Conservation (phyloP, 495 filamentous ascomycete species). For the Trichodelitschia bisporula region DNA sequence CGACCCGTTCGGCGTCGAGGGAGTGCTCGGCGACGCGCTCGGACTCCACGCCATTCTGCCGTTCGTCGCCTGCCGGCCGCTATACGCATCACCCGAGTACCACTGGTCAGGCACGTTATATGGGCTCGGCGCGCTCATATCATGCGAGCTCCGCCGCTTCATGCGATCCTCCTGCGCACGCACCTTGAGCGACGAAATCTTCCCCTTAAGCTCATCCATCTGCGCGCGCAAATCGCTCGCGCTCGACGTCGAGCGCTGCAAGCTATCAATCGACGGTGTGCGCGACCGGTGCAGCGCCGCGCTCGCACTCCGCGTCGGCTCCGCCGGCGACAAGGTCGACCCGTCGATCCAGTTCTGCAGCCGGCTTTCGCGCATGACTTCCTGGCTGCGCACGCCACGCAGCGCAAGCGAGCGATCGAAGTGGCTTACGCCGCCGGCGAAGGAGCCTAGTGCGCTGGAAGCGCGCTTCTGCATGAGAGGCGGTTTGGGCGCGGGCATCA, state of each 20-base stretch:
- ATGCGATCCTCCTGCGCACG: conserved; percentile 63
- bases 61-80: neutral
- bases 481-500: conserved; percentile 2
- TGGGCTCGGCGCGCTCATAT: conserved; percentile 60
- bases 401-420: no score
- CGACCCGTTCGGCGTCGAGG: no score
- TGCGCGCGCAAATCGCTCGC: conserved; percentile 50
- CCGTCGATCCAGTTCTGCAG: no score
- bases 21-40: neutral
- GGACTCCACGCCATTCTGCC: neutral
- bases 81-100: conserved; percentile 22
- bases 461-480: conserved; percentile 5
- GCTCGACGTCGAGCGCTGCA: conserved; percentile 20
- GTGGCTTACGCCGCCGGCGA: no score
- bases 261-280: conserved; percentile 23
- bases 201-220: conserved; percentile 81
- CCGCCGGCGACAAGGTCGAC: neutral
- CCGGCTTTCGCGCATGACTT: neutral
- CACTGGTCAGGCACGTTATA: conserved; percentile 59
- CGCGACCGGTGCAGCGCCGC: neutral
- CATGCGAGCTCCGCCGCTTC: conserved; percentile 62
- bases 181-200: conserved; percentile 63
- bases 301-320: neutral
- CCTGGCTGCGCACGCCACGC: neutral
- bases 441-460: conserved; percentile 10